Conservation (phyloP, 1,284 basidiomycete species). For the Rhodotorula sp. region DNA sequence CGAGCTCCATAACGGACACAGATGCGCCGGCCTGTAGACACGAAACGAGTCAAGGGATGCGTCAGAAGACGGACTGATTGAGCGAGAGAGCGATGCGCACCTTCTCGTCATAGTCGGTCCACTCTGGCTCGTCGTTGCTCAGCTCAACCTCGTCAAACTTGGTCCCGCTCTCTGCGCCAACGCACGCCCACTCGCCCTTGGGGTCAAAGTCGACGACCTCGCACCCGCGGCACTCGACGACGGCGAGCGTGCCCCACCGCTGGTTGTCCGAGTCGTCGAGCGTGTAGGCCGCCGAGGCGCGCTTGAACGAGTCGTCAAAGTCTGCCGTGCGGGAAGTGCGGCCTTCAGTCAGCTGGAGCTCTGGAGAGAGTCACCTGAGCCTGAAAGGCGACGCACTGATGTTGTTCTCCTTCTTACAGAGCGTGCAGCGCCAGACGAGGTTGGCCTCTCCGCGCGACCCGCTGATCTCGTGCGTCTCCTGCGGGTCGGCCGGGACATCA, state of each 20-base stretch:
- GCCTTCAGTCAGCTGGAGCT: too few species aligned
- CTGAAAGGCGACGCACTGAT: constrained; percentile 25
- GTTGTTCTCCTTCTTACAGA: constrained; percentile 39
- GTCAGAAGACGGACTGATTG: neutral
- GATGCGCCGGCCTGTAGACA: constrained; percentile 10
- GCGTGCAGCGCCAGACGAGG: constrained; percentile 40
- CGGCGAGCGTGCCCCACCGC: constrained; percentile 31
- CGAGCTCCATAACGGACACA: constrained; percentile 27
- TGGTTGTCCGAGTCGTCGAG: constrained; percentile 38
- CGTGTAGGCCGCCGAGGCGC: constrained; percentile 33
- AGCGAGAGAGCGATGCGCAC: constrained; percentile 1
- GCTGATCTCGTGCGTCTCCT: constrained; percentile 35
- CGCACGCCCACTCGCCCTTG: constrained; percentile 25
- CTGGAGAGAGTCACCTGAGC: neutral
- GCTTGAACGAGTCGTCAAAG: constrained; percentile 40
- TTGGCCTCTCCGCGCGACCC: constrained; percentile 42
- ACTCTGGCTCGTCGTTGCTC: constrained; percentile 34
- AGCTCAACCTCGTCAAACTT: constrained; percentile 39
- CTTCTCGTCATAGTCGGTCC: constrained; percentile 44
- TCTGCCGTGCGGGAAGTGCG: constrained; percentile 3
- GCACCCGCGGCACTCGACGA: constrained; percentile 42
- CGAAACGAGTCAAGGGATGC: too few species aligned
- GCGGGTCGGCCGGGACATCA: neutral
- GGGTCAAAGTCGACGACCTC: constrained; percentile 39
- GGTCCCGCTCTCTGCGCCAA: constrained; percentile 31